Conservation (phyloP, 1,284 basidiomycete species). For the Phaffia rhodozyma region DNA sequence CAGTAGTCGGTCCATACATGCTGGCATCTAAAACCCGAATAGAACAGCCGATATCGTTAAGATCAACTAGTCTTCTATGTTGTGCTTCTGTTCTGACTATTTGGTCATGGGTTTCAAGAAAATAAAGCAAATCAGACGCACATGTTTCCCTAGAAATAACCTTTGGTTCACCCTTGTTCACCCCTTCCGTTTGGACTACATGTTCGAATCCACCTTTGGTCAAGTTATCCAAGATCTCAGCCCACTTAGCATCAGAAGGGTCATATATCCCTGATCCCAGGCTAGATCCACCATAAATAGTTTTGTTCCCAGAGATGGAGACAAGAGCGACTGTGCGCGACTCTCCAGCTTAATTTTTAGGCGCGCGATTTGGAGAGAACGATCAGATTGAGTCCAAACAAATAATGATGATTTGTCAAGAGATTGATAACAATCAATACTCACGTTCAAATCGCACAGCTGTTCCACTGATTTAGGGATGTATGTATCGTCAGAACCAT, state of each 20-base stretch:
- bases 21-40: slow-evolving; percentile 44
- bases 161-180: slow-evolving; percentile 40
- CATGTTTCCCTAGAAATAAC: slow-evolving; percentile 47
- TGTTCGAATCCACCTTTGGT: slow-evolving; percentile 34
- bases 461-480: slow-evolving; percentile 38
- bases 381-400: no score
- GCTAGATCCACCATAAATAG: slow-evolving; percentile 69
- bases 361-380: no score
- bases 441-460: slow-evolving; percentile 83
- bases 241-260: slow-evolving; percentile 31
- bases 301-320: slow-evolving; percentile 57
- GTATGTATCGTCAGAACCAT: not conserved
- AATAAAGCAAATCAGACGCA: not conserved
- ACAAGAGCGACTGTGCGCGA: slow-evolving; percentile 72
- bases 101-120: not conserved
- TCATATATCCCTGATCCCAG: slow-evolving; percentile 53
- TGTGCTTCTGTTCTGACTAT: not conserved
- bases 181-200: slow-evolving; percentile 47
- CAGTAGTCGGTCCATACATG: slow-evolving; percentile 90
- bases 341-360: slow-evolving; percentile 48
- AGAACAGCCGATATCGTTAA: not conserved
- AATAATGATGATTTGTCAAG: no score
- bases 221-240: slow-evolving; percentile 37
- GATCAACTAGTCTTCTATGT: not conserved
- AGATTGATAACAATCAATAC: no score